Evolutionary conservation across 2,329 filamentous ascomycete species (phyloP).

Genomic region (Samsoniella hepiali): DNA sequence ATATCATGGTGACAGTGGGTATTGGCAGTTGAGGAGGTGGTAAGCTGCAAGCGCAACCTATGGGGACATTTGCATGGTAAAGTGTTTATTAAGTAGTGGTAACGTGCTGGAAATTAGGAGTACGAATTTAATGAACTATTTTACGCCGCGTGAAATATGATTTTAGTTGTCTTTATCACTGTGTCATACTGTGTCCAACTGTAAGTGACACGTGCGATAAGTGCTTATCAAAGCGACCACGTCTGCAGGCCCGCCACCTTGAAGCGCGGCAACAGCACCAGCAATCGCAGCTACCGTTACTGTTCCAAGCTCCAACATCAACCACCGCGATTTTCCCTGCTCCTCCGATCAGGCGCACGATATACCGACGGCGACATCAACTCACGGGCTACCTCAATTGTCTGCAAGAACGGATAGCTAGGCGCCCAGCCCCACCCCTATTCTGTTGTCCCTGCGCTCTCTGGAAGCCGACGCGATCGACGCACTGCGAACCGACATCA

Average conservation of each 20-base stretch:
- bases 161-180: neutral
- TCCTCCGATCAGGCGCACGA: no score
- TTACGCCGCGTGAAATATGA: no score
- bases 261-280: neutral
- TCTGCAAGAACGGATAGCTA: neutral
- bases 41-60: no score
- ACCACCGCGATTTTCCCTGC: neutral
- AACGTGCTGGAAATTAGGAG: no score
- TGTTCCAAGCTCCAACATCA: neutral
- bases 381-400: no score
- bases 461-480: neutral
- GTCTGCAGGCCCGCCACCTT: conserved; percentile 9
- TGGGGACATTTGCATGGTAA: no score
- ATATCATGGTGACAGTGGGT: no score
- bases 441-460: neutral
- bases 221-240: conserved; percentile 18
- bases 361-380: neutral
- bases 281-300: neutral
- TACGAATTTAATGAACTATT: no score
- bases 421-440: conserved; percentile 2
- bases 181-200: neutral
- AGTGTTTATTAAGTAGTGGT: no score
- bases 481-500: neutral
- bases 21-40: no score
- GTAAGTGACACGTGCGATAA: conserved; percentile 18